Conservation (phyloP, 495 filamentous ascomycete species). For the Margaritispora aquatica region DNA sequence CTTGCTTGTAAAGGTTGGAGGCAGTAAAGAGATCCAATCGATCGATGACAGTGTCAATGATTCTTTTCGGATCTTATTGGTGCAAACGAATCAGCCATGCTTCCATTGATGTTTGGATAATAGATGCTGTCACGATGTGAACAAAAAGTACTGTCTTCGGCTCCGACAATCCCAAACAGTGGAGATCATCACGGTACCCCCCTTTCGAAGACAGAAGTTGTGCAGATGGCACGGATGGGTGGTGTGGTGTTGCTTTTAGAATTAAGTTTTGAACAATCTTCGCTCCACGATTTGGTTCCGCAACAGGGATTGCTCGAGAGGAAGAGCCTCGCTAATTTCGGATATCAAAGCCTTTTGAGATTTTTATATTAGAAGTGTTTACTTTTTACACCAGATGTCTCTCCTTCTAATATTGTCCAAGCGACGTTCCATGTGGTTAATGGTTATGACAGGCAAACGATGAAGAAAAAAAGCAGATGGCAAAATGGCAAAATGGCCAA, state of each 20-base stretch:
- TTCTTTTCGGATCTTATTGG: no score
- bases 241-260: not conserved
- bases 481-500: no score
- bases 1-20: not conserved
- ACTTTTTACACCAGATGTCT: not conserved
- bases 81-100: no score
- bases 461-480: not conserved
- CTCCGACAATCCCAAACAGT: not conserved
- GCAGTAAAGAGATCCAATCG: not conserved
- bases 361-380: not conserved
- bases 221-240: no score
- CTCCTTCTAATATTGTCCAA: not conserved
- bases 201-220: no score
- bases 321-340: conserved; percentile 4
- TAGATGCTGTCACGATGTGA: not conserved
- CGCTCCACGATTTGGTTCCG: not conserved
- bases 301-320: not conserved
- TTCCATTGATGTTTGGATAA: no score
- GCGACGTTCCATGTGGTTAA: not conserved
- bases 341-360: not conserved
- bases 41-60: no score
- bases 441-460: not conserved
- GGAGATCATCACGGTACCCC: not conserved
- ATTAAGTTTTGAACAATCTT: not conserved
- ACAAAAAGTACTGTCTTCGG: not conserved